A percentile compares a stretch with the other conserved stretches of the same genome.
Evolutionary conservation across 768 basidiomycete genomes (phyloP).

Genomic region (Infundibulicybe gibba): DNA sequence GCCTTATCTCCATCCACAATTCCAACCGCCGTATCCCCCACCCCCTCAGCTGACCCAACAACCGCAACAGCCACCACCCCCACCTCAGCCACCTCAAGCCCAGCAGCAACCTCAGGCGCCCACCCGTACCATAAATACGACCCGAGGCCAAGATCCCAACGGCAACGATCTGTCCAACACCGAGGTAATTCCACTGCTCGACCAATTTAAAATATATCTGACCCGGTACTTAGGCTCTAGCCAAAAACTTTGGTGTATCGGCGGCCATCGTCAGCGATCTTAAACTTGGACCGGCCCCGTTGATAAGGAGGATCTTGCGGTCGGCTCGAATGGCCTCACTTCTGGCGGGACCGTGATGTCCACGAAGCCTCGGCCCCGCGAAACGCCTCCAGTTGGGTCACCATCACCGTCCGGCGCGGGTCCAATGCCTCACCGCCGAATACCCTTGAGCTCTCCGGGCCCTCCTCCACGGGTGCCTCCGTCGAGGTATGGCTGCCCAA

Average conservation of each 20-base stretch:
- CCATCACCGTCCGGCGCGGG: conserved; percentile 49
- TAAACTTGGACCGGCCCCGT: conserved; percentile 41
- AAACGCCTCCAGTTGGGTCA: conserved; percentile 59
- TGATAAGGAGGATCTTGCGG: conserved; percentile 74
- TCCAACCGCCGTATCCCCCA: conserved; percentile 44
- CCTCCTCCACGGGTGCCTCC: conserved; percentile 23
- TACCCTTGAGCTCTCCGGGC: conserved; percentile 29
- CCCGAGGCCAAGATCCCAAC: conserved; percentile 77
- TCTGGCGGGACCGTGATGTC: conserved; percentile 63
- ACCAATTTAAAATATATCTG: conserved; percentile 1
- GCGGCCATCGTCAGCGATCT: conserved; percentile 65
- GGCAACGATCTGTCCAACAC: conserved; percentile 77
- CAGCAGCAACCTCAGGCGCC: conserved; percentile 16
- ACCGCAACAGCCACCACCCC: conserved; percentile 18
- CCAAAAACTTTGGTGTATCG: conserved; percentile 77
- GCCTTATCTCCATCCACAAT: conserved; percentile 59
- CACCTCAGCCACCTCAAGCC: conserved; percentile 13
- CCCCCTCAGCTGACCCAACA: conserved; percentile 33
- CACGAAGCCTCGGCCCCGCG: conserved; percentile 53
- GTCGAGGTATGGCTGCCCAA: conserved; percentile 72
- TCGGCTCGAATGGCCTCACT: conserved; percentile 66
- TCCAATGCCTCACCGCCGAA: conserved; percentile 27
- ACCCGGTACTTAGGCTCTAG: conserved; percentile 45
- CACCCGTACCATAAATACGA: conserved; percentile 25
- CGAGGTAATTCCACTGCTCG: conserved; percentile 31